A percentile compares a stretch with the other conserved stretches of the same genome.
phyloP scores from a whole-genome alignment of 805 yeast genomes.

The Wickerhamiella shivajii region DNA sequence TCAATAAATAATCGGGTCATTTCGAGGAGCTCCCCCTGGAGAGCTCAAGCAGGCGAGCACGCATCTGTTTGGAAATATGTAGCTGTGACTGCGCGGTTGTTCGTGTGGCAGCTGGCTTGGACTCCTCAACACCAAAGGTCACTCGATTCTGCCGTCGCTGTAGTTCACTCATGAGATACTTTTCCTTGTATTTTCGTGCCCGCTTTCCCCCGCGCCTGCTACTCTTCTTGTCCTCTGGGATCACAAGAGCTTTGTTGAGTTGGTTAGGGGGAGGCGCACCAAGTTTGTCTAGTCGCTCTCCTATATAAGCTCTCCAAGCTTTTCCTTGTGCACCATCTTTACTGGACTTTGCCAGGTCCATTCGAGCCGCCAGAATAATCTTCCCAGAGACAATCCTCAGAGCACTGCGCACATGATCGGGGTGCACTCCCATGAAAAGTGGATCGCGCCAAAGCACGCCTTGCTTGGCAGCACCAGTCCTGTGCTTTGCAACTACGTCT shows the following conservation, averaged over 20 bases:
- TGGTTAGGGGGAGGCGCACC: slow-evolving; percentile 60
- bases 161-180: slow-evolving; percentile 65
- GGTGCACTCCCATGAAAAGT: slow-evolving; percentile 10
- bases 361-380: slow-evolving; percentile 64
- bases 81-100: too few relatives aligned
- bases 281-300: slow-evolving; percentile 50
- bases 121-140: slow-evolving; percentile 56
- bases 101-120: too few relatives aligned
- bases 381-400: slow-evolving; percentile 70
- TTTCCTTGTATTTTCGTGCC: slow-evolving; percentile 64
- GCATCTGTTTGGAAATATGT: too few relatives aligned
- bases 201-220: slow-evolving; percentile 80
- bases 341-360: slow-evolving; percentile 41
- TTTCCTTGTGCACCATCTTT: slow-evolving; percentile 41
- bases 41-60: too few relatives aligned
- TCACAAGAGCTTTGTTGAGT: slow-evolving; percentile 49
- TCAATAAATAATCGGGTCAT: too few relatives aligned
- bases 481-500: slow-evolving; percentile 26
- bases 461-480: slow-evolving; percentile 5
- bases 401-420: slow-evolving; percentile 39
- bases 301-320: slow-evolving; percentile 46
- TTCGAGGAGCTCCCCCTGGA: too few relatives aligned
- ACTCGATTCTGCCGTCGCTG: slow-evolving; percentile 73
- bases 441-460: slow-evolving; percentile 10
- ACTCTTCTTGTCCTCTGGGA: slow-evolving; percentile 61